Evolutionary conservation across 768 basidiomycete genomes (phyloP).

Genomic region (Lactarius akahatsu): DNA sequence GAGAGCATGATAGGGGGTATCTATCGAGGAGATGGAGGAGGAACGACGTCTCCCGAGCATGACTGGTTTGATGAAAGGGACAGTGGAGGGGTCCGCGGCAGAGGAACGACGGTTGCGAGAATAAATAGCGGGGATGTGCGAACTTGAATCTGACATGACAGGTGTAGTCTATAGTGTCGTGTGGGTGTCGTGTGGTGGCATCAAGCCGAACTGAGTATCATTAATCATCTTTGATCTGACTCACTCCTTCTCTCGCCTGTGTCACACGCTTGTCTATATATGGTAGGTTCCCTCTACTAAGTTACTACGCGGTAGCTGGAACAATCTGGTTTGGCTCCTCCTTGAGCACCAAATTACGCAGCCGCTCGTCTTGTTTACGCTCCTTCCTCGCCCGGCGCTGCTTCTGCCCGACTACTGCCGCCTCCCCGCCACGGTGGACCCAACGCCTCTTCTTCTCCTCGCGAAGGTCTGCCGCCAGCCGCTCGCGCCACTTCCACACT

Average conservation of each 20-base stretch:
- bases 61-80: neutral
- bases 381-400: conserved; percentile 35
- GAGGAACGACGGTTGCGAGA: neutral
- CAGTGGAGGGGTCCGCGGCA: neutral
- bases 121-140: neutral
- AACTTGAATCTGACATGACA: neutral
- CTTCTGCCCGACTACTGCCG: conserved; percentile 30
- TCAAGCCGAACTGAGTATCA: neutral
- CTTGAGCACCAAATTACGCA: conserved; percentile 35
- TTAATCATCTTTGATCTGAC: neutral
- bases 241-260: no score
- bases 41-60: conserved; percentile 23
- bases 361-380: conserved; percentile 33
- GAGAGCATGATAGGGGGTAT: conserved; percentile 21
- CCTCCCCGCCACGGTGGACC: conserved; percentile 41
- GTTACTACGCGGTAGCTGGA: conserved; percentile 18
- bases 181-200: neutral
- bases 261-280: neutral
- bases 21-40: conserved; percentile 15
- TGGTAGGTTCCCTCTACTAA: neutral
- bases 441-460: conserved; percentile 60
- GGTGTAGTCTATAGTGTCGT: neutral
- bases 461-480: conserved; percentile 55
- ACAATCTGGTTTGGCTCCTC: conserved; percentile 37
- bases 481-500: conserved; percentile 67